A percentile compares a stretch with the other conserved stretches of the same genome.
phyloP scores from a whole-genome alignment of 2,329 filamentous ascomycete genomes.

The Plectosphaerella cucumerina region DNA sequence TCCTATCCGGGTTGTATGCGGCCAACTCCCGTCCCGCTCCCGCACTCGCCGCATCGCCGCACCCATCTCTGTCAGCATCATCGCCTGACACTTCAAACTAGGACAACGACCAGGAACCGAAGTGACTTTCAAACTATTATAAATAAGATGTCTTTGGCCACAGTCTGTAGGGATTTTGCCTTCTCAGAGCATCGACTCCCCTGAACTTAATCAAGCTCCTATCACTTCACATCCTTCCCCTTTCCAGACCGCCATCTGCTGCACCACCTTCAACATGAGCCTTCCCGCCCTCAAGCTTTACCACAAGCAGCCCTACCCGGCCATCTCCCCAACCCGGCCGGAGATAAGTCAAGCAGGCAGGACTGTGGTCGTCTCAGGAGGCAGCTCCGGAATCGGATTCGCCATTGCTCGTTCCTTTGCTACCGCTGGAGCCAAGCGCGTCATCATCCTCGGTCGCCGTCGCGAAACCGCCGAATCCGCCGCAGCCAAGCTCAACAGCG shows the following conservation, averaged over 20 bases:
- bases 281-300: neutral
- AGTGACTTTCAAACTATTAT: neutral
- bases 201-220: neutral
- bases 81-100: neutral
- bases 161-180: too few relatives aligned
- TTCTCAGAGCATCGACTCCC: neutral
- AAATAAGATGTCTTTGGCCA: too few relatives aligned
- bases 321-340: slow-evolving; percentile 29
- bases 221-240: neutral
- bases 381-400: slow-evolving; percentile 60
- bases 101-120: neutral
- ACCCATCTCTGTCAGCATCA: neutral
- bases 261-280: neutral
- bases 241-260: neutral
- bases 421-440: slow-evolving; percentile 29
- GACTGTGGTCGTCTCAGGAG: slow-evolving; percentile 63
- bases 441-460: slow-evolving; percentile 40
- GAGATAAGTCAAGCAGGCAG: slow-evolving; percentile 35
- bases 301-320: slow-evolving; percentile 31
- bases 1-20: neutral
- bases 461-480: slow-evolving; percentile 26
- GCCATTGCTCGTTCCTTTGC: slow-evolving; percentile 58
- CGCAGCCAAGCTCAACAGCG: slow-evolving; percentile 16
- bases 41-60: neutral
- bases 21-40: neutral